Evolutionary conservation across 1,284 basidiomycete genomes (phyloP).

Genomic region (Microbotryum lychnidis-dioicae): DNA sequence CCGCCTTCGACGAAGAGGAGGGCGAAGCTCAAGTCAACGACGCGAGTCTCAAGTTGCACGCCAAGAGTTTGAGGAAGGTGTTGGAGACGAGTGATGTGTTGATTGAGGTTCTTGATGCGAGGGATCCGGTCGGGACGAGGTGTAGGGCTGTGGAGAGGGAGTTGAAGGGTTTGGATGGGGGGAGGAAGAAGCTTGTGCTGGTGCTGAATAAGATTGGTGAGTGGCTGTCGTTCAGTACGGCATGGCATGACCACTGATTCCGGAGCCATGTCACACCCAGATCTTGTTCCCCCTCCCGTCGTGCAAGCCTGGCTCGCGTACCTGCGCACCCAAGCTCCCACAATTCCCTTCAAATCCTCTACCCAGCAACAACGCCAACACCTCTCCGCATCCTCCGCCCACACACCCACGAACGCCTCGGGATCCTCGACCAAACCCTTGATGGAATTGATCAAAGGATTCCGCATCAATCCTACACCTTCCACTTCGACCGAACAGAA

Average conservation of each 20-base stretch:
- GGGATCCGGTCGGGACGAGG: slow-evolving; percentile 83
- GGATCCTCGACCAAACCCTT: slow-evolving; percentile 59
- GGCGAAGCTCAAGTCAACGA: slow-evolving; percentile 34
- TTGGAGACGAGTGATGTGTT: slow-evolving; percentile 89
- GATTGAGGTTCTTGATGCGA: slow-evolving; percentile 78
- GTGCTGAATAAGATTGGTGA: slow-evolving; percentile 87
- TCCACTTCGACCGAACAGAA: slow-evolving; percentile 2
- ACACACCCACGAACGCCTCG: slow-evolving; percentile 47
- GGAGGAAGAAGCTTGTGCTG: slow-evolving; percentile 80
- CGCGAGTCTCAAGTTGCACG: slow-evolving; percentile 40
- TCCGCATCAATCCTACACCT: slow-evolving; percentile 43
- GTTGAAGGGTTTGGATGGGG: slow-evolving; percentile 67
- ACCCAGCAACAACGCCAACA: slow-evolving; percentile 70
- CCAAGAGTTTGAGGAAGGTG: slow-evolving; percentile 66
- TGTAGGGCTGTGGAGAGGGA: slow-evolving; percentile 84
- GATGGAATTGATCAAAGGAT: slow-evolving; percentile 82
- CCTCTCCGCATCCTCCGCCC: slow-evolving; percentile 58
- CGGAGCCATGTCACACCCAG: slow-evolving; percentile 43
- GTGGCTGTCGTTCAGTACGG: slow-evolving; percentile 36
- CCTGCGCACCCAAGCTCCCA: slow-evolving; percentile 83
- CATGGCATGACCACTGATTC: slow-evolving; percentile 14
- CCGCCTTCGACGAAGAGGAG: slow-evolving; percentile 32
- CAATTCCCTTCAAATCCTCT: slow-evolving; percentile 86
- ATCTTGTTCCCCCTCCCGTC: slow-evolving; percentile 80
- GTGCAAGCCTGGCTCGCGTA: slow-evolving; percentile 85